Conservation (phyloP, 2,329 filamentous ascomycete genomes). For the Magnaporthiopsis incrustans region DNA sequence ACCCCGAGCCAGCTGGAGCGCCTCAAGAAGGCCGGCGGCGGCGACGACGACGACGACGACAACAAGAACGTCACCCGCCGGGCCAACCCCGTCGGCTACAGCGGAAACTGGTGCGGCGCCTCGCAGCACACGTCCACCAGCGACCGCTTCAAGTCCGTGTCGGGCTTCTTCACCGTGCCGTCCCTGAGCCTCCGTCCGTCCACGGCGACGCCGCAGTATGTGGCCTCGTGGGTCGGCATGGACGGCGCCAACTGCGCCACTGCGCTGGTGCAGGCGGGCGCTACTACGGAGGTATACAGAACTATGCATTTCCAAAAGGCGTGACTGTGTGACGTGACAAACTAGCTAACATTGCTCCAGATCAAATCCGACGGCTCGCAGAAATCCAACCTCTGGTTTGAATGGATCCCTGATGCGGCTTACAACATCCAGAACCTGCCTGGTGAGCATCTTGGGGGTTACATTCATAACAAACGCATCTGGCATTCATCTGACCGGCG, state of each 20-base stretch:
- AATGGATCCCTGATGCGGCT: slow-evolving; percentile 23
- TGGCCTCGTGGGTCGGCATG: slow-evolving; percentile 23
- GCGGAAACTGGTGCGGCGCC: slow-evolving; percentile 20
- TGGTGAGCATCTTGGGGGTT: background rate
- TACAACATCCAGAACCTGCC: slow-evolving; percentile 19
- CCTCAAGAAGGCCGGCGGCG: background rate
- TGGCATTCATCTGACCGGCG: background rate
- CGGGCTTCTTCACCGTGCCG: slow-evolving; percentile 20
- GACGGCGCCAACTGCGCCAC: slow-evolving; percentile 20
- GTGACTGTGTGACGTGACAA: background rate
- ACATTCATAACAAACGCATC: no score
- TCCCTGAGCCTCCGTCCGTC: slow-evolving; percentile 15
- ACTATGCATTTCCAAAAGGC: no score
- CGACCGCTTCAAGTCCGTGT: slow-evolving; percentile 15
- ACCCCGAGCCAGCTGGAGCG: background rate
- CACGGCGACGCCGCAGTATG: slow-evolving; percentile 16
- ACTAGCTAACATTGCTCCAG: background rate
- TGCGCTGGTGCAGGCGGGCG: slow-evolving; percentile 21
- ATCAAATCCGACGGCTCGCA: slow-evolving; percentile 4
- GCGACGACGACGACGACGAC: no score
- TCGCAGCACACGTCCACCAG: slow-evolving; percentile 14
- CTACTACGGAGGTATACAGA: slow-evolving; percentile 14
- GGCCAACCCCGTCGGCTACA: background rate
- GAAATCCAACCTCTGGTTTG: slow-evolving; percentile 21
- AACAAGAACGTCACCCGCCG: background rate